These are phyloP conservation scores for Leccinum solheimii DNA, from an alignment of 1,284 basidiomycete genomes.

Conservation along the genomic window DNA sequence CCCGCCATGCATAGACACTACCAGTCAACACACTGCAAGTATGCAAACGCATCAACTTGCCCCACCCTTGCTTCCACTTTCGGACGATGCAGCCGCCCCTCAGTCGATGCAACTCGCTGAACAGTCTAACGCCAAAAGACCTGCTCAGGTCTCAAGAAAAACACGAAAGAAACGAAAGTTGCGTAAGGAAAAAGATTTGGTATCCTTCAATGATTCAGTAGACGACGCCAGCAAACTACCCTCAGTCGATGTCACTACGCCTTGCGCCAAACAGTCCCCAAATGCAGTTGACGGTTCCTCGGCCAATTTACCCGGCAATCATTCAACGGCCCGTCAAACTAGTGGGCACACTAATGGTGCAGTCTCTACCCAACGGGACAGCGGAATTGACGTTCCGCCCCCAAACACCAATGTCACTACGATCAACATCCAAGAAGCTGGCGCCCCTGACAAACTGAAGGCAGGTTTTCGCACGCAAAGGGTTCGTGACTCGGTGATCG, in stretches of 20 bases:
- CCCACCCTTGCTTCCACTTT: not conserved
- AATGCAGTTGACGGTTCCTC: not conserved
- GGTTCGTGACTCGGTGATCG: constrained; percentile 16
- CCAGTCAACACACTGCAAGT: not conserved
- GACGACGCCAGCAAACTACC: not conserved
- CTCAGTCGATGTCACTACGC: not conserved
- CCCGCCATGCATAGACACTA: not conserved
- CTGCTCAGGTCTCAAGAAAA: constrained; percentile 8
- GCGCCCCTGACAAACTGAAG: constrained; percentile 3
- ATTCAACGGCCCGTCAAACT: not conserved
- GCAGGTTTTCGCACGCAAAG: constrained; percentile 31
- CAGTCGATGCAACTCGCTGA: constrained; percentile 4
- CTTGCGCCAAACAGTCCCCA: constrained; percentile 6
- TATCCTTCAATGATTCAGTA: not conserved
- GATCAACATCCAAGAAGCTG: not conserved
- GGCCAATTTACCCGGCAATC: not conserved
- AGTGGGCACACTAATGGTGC: not conserved
- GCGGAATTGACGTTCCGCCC: not conserved
- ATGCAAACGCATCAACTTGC: not conserved
- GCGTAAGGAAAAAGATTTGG: constrained; percentile 7
- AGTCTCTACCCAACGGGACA: not conserved
- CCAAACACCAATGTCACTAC: not conserved
- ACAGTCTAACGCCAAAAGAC: not conserved
- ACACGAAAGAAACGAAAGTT: constrained; percentile 22
- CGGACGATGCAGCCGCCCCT: not conserved